Evolutionary conservation across 805 yeast genomes (phyloP).

Genomic region (Pichia insulana): DNA sequence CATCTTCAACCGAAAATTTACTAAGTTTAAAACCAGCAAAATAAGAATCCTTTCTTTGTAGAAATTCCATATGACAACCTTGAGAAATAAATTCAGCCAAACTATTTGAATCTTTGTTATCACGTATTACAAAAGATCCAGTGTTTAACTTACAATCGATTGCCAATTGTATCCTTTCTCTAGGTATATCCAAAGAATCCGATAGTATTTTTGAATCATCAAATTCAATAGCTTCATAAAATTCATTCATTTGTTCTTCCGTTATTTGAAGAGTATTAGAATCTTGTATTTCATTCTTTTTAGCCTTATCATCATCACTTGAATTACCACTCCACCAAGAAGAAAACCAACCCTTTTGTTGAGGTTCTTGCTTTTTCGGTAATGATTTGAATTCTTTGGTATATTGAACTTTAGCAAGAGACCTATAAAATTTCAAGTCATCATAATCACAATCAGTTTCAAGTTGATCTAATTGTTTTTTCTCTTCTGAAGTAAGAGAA

Average conservation of each 20-base stretch:
- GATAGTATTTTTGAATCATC: slow-evolving; percentile 51
- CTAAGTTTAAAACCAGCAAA: slow-evolving; percentile 63
- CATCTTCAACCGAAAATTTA: slow-evolving; percentile 82
- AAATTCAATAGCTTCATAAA: slow-evolving; percentile 89
- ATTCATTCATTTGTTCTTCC: slow-evolving; percentile 81
- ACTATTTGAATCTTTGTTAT: slow-evolving; percentile 32
- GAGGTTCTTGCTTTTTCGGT: slow-evolving; percentile 6
- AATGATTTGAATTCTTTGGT: slow-evolving; percentile 38
- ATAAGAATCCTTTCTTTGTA: slow-evolving; percentile 74
- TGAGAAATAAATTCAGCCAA: slow-evolving; percentile 77
- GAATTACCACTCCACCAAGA: slow-evolving; percentile 50
- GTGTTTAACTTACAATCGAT: slow-evolving; percentile 58
- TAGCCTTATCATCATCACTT: slow-evolving; percentile 19
- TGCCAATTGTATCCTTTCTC: slow-evolving; percentile 61
- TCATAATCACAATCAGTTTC: slow-evolving; percentile 61
- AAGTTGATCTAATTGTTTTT: slow-evolving; percentile 37
- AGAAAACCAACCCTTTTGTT: slow-evolving; percentile 53
- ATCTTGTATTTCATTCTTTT: background rate
- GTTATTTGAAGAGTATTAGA: slow-evolving; percentile 37
- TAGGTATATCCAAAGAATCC: slow-evolving; percentile 57
- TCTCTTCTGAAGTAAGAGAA: slow-evolving; percentile 24
- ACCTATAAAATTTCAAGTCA: slow-evolving; percentile 77
- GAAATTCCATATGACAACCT: slow-evolving; percentile 65
- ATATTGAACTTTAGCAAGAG: slow-evolving; percentile 62
- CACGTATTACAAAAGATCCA: slow-evolving; percentile 65